Evolutionary conservation across 257 asterid genomes (phyloP).

Genomic region (Parsonsia alboflavescens): DNA sequence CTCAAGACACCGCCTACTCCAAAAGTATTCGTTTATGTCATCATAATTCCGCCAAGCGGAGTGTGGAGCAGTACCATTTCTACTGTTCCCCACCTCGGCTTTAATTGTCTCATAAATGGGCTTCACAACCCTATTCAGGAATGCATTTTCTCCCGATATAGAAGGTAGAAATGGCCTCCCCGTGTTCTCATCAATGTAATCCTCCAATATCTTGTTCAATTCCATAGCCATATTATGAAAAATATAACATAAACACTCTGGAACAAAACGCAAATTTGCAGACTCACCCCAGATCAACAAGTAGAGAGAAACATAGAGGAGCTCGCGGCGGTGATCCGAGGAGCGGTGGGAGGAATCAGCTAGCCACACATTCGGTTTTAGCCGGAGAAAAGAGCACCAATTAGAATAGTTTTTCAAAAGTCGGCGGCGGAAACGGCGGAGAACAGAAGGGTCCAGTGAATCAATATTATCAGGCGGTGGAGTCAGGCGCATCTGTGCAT

Average conservation of each 20-base stretch:
- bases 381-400: constrained; percentile 85
- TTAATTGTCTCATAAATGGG: constrained; percentile 76
- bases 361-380: constrained; percentile 78
- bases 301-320: constrained; percentile 75
- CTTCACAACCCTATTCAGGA: constrained; percentile 58
- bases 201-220: constrained; percentile 84
- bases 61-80: constrained; percentile 93
- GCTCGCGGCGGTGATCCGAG: constrained; percentile 74
- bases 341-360: constrained; percentile 47
- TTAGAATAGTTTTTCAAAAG: constrained; percentile 60
- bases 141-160: constrained; percentile 80
- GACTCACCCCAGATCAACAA: constrained; percentile 96
- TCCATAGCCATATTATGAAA: constrained; percentile 96
- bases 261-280: constrained; percentile 85
- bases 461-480: constrained; percentile 96
- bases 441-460: constrained; percentile 67
- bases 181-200: constrained; percentile 86
- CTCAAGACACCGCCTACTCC: constrained; percentile 93
- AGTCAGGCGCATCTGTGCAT: constrained; percentile 93
- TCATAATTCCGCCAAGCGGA: constrained; percentile 97
- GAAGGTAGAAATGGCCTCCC: constrained; percentile 89
- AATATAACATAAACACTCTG: constrained; percentile 76
- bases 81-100: constrained; percentile 80
- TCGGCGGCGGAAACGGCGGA: constrained; percentile 74
- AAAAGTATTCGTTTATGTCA: constrained; percentile 90